phyloP scores from a whole-genome alignment of 169 alveolate genomes.

The Plasmodium yoelii region DNA sequence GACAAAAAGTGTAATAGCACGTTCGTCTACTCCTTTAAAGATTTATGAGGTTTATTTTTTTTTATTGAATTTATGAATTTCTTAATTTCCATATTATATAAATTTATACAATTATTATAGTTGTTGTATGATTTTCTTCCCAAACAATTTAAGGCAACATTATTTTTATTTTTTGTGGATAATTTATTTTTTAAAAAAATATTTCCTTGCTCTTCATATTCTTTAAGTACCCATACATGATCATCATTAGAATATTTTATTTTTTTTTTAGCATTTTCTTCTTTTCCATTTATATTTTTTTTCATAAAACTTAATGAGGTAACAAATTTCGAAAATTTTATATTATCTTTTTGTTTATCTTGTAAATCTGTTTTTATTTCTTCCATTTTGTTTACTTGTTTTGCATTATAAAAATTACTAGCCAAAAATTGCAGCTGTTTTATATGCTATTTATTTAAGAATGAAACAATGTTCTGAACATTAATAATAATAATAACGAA shows the following conservation, averaged over 20 bases:
- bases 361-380: constrained; percentile 19
- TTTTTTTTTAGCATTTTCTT: constrained; percentile 62
- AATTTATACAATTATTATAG: constrained; percentile 36
- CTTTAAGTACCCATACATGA: constrained; percentile 68
- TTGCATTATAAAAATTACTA: neutral
- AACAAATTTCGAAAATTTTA: constrained; percentile 62
- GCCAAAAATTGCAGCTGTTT: neutral
- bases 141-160: constrained; percentile 64
- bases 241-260: constrained; percentile 66
- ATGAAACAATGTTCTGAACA: too few relatives aligned
- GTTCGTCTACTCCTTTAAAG: constrained; percentile 7
- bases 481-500: too few relatives aligned
- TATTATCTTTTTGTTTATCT: constrained; percentile 36
- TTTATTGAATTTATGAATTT: constrained; percentile 60
- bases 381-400: constrained; percentile 25
- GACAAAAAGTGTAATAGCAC: too few relatives aligned
- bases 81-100: constrained; percentile 57
- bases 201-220: constrained; percentile 54
- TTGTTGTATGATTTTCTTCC: constrained; percentile 69
- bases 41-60: constrained; percentile 48
- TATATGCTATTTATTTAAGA: neutral
- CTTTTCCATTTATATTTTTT: constrained; percentile 44
- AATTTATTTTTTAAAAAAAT: constrained; percentile 36
- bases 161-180: constrained; percentile 37
- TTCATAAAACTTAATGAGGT: constrained; percentile 74